Base-by-base conservation (phyloP, 176 grass and related monocot genomes). In the Poa annua region DNA sequence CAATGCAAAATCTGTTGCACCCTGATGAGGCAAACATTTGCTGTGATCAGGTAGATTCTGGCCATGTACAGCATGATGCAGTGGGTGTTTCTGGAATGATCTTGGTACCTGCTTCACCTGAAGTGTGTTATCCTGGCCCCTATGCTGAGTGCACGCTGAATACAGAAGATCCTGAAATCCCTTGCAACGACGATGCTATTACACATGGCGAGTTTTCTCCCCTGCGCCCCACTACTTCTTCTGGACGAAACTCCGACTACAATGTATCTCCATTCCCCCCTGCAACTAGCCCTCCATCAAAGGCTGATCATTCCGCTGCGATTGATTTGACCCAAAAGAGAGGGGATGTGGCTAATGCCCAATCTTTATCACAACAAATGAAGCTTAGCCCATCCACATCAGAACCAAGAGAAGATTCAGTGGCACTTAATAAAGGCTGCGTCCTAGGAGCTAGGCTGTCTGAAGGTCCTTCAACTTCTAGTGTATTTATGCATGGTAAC, bases 81-180 rank as follows among this genome's bases (percentile, higher is more conserved):
- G 71, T 35, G 16, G 66, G 56, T 71, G 65, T 87, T 85, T 85
- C 86, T 74, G 74, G 13, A 80, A 80, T 76, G 71, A 85, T 81
- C 74, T 45, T 87, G 22, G 74, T 78, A 74, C 78, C 83, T 84
- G 44, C 83, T 87, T 65, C 84, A 45, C 63, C 77, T 51, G 54
- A 66, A 83, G 77, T 89, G 42, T 59, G 77, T 45, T 88, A 79
- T 76, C 71, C 77, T 77, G 78, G 61, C 48, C 75, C 24, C 12
- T 29, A 35, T 74, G 62, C 53, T 22, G 80, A 86, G 66, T 94
- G 92, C 42, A 24, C 17, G 21, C 52, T 94, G 80, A 94, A 88
- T 24, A 88, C 80, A 60, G 92, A 94, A 80, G 86, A 94, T 81
- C 69, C 83, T 81, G 92, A 94, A 61, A 91, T 94, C 64, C 92